phyloP scores from a whole-genome alignment of 2,329 filamentous ascomycete species.

The Aspergillus tamarii region DNA sequence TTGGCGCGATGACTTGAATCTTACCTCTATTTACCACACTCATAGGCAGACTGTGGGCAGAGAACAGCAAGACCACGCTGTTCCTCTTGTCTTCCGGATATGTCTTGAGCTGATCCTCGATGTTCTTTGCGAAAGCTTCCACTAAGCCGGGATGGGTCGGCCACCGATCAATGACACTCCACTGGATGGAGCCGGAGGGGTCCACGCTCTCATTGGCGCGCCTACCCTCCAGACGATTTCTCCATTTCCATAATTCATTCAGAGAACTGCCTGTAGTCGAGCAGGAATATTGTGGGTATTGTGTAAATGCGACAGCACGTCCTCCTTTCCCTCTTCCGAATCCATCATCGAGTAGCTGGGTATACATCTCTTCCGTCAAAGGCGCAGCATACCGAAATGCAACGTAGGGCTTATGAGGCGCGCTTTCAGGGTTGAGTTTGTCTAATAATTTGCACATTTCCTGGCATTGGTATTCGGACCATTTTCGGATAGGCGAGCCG shows the following conservation, averaged over 20 bases:
- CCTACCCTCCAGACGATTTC: conserved; percentile 80
- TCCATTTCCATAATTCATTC: conserved; percentile 98
- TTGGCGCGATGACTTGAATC: conserved; percentile 15
- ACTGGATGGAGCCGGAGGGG: conserved; percentile 74
- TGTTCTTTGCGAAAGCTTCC: conserved; percentile 89
- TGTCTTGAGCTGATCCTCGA: conserved; percentile 79
- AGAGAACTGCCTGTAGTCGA: conserved; percentile 94
- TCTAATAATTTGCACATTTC: conserved; percentile 99
- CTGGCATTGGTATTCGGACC: conserved; percentile 90
- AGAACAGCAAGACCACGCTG: conserved; percentile 85
- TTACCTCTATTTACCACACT: conserved; percentile 88
- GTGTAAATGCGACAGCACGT: conserved; percentile 92
- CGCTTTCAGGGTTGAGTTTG: conserved; percentile 85
- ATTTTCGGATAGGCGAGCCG: conserved; percentile 96
- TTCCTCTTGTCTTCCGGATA: conserved; percentile 82
- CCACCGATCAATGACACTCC: conserved; percentile 99
- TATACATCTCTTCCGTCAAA: conserved; percentile 92
- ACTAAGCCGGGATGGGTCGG: conserved; percentile 87
- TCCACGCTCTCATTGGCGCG: conserved; percentile 55
- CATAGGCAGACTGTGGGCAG: conserved; percentile 96
- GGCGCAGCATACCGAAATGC: conserved; percentile 95
- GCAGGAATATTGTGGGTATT: conserved; percentile 98
- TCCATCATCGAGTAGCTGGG: conserved; percentile 78
- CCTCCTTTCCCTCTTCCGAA: conserved; percentile 90
- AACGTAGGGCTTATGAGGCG: conserved; percentile 95